Base-by-base conservation (phyloP, 164 flowering plant species). In the Hamamelis virginiana region DNA sequence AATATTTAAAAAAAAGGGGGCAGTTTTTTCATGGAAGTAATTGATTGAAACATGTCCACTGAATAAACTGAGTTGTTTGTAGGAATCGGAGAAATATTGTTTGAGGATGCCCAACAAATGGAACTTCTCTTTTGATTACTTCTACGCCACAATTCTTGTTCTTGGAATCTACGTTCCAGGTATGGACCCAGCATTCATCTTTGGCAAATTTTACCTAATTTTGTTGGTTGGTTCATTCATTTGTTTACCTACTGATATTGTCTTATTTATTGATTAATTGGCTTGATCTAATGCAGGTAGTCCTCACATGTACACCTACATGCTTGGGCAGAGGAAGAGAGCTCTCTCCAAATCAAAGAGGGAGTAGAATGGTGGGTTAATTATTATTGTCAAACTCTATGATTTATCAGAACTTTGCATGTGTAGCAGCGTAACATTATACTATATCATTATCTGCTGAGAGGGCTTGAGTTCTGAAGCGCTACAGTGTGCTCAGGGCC, bases 51-150 rank as follows among this genome's bases (percentile, higher is more conserved):
- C 12, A 10, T 38, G 23, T 6, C 16, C 1, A 15, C 55, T 52
- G n/a, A 71, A 41, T 23, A 18, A 38, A 66, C 9, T 50, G 6
- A 38, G n/a, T 18, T 65, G 10, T 50, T 64, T 77, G 78, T 89
- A 94, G 98, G 78, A 19, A 59, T 84, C 97, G 48, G 96, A 79
- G 26, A 86, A 77, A 62, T 92, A 84, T 67, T 82, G 87, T 67
- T n/a, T 89, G n/a, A 83, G 97, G 81, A 89, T 91, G 97, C 98
- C 98, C 38, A 92, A 94, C 90, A 87, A 84, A 78, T 92, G 83
- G 94, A 94, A 94, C 83, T 92, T 81, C 80, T 85, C 95, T 16
- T 91, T 94, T 64, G 97, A 94, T 76, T 84, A 85, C 85, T 94
- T 80, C 79, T 94, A 82, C 46, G 83, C 82, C 18, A 75, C 92